Percentiles rank a stretch among this genome's conserved stretches.
Conservation (phyloP, 2,329 filamentous ascomycete species). For the Penicillium sp. region DNA sequence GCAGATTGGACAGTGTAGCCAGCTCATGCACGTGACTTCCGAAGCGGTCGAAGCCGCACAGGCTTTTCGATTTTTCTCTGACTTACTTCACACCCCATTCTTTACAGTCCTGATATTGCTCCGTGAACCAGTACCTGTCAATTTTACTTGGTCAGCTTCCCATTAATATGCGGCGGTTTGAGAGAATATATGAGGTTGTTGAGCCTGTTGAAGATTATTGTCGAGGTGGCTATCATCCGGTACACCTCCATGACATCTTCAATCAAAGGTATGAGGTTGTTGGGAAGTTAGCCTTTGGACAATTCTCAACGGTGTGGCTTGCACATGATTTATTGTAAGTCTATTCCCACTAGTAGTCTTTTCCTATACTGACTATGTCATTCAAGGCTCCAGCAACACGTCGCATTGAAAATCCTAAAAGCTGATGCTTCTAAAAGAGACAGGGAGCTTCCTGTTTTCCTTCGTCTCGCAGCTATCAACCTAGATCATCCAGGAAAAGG, state of each 20-base stretch:
- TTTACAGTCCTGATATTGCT: no score
- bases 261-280: constrained; percentile 26
- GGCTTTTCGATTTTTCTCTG: no score
- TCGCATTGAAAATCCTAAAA: constrained; percentile 33
- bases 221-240: constrained; percentile 32
- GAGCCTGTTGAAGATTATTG: constrained; percentile 33
- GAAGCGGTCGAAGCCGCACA: no score
- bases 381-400: constrained; percentile 24
- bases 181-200: constrained; percentile 29
- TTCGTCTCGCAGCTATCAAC: constrained; percentile 16
- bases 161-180: constrained; percentile 23
- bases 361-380: constrained; percentile 12
- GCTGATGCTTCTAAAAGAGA: constrained; percentile 27
- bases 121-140: no score
- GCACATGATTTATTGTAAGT: constrained; percentile 24
- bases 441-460: constrained; percentile 27
- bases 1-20: no score
- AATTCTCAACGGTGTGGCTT: constrained; percentile 33
- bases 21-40: no score
- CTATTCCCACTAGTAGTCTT: not conserved
- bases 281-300: constrained; percentile 27
- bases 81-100: no score
- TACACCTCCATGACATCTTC: constrained; percentile 30
- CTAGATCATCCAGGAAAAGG: constrained; percentile 25
- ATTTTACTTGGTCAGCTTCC: no score